These are phyloP conservation scores for Penicillium nucicola DNA, from an alignment of 495 filamentous ascomycete species.

Conservation along the genomic window DNA sequence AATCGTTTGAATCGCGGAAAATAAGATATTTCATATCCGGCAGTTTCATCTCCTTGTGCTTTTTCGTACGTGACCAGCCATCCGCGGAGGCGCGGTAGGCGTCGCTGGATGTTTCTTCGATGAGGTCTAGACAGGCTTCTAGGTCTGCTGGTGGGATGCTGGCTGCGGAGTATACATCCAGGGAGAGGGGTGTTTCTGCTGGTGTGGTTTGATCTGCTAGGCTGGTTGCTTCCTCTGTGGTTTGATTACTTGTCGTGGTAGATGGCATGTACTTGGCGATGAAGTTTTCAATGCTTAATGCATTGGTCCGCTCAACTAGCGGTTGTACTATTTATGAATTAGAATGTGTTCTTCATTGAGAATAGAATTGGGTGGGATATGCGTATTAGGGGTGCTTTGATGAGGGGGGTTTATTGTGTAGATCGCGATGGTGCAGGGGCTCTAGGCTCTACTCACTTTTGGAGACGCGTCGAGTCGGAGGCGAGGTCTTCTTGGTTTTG, in stretches of 20 bases:
- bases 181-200: conserved; percentile 1
- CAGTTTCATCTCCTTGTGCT: conserved; percentile 72
- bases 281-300: conserved; percentile 33
- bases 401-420: neutral
- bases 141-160: conserved; percentile 53
- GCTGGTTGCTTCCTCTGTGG: neutral
- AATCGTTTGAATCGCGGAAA: conserved; percentile 35
- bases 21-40: conserved; percentile 67
- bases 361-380: neutral
- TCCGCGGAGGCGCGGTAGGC: conserved; percentile 62
- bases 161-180: conserved; percentile 42
- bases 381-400: neutral
- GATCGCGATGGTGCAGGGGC: neutral
- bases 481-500: conserved; percentile 3
- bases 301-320: conserved; percentile 44
- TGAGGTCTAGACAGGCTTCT: conserved; percentile 63
- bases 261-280: conserved; percentile 26
- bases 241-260: neutral
- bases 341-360: neutral
- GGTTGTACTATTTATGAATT: conserved; percentile 18
- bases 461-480: conserved; percentile 12
- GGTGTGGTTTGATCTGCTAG: neutral
- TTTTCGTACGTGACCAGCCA: conserved; percentile 70
- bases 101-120: conserved; percentile 63
- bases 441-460: conserved; percentile 21